Evolutionary conservation across 192 early-diverging fungal species (phyloP), one percentile per base, ranked within the genome.

Genomic region (Thoreauomyces humboldtii): DNA sequence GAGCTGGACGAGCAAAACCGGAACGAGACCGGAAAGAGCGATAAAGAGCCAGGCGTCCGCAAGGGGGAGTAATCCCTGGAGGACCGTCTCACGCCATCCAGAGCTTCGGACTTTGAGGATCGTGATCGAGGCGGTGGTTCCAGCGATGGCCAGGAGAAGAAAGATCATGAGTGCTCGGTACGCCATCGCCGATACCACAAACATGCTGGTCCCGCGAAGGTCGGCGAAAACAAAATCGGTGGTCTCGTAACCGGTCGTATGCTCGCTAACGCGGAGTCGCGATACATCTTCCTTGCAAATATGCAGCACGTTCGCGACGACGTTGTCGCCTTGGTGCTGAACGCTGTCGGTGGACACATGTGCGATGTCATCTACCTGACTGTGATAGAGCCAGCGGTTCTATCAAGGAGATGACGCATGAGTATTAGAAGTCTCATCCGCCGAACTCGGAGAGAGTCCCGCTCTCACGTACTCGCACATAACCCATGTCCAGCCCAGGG

Each of bases 301-400:
- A 21, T 56, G 38, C 38, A 44, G 14, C 6, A 77, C 62, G 12
- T 56, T 29, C 22, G 63, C 64, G 5, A 63, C 56, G 32, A 81
- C 38, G 61, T 81, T 79, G 12, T 78, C 73, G 14, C 72, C 75
- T 63, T 78, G 32, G 33, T 75, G 72, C 53, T 81, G 79, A 28
- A 65, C 65, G 22, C 65, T 65, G 15, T 60, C 46, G 12, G 61
- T 41, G 31, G 32, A 58, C 14, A 68, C 67, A 44, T 76, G 73
- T 7, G 69, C 44, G 6, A 73, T 22, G 45, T 73, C 71, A 45
- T 80, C 78, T 11, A 46, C 24, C 19, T 29, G 61, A 4, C 73
- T 62, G 69, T 81, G 79, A 59, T 81, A 81, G 27, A 79, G 72
- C 47, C 77, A 77, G 14, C 69, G 56, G 48, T 37, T 21, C 1